Evolutionary conservation across 768 basidiomycete species (phyloP).

Genomic region (Kwoniella bestiolae): DNA sequence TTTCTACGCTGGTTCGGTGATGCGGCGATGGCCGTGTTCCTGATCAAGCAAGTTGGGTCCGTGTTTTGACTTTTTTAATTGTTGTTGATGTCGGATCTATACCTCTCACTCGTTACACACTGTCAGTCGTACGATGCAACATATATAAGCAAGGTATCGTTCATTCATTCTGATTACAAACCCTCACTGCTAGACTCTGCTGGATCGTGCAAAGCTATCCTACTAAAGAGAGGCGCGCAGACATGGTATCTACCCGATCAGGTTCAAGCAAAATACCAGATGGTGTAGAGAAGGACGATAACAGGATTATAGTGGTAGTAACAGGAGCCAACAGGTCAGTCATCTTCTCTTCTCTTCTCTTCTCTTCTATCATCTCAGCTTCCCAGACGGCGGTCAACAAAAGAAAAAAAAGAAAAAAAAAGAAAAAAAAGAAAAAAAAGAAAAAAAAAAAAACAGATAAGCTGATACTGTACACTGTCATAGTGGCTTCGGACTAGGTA

Average conservation of each 20-base stretch:
- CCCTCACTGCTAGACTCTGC: no score
- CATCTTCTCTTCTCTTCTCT: neutral
- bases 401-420: no score
- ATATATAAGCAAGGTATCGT: no score
- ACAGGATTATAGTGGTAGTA: constrained; percentile 53
- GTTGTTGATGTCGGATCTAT: neutral
- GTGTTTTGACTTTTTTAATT: neutral
- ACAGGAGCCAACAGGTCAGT: constrained; percentile 58
- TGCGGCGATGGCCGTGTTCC: neutral
- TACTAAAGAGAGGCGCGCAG: no score
- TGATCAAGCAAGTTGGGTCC: neutral
- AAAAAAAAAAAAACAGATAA: no score
- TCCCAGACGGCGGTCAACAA: no score
- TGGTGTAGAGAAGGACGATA: constrained; percentile 27
- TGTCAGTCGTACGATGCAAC: neutral
- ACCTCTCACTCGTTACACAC: neutral
- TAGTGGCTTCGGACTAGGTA: constrained; percentile 56
- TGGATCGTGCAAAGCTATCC: no score
- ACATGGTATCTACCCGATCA: constrained; percentile 36
- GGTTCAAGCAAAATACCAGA: neutral
- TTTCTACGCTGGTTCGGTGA: neutral
- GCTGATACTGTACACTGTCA: no score
- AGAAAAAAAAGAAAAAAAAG: no score
- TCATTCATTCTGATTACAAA: no score
- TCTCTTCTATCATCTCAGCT: no score